Percentiles rank a stretch among this genome's conserved stretches.
Evolutionary conservation across 1,139 yeast species (phyloP).

Genomic region (Suhomyces coccinellae): DNA sequence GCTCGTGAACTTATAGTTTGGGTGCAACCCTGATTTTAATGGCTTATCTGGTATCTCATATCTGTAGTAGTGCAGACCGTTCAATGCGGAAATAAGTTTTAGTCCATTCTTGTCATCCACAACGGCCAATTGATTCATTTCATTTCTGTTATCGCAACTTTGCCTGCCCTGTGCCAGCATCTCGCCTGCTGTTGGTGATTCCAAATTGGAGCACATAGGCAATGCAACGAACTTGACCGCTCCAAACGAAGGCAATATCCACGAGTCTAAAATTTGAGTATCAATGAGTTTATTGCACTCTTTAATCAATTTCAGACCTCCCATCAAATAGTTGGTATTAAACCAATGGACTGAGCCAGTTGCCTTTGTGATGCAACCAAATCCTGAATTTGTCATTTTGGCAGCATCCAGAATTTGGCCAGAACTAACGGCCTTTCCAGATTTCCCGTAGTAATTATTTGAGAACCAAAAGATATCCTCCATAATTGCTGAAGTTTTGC

Average conservation of each 20-base stretch:
- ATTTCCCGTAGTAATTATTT: slow-evolving; percentile 18
- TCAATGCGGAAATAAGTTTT: slow-evolving; percentile 42
- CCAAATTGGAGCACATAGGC: slow-evolving; percentile 19
- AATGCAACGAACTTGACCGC: slow-evolving; percentile 35
- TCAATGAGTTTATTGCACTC: not conserved
- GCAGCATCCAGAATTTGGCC: not conserved
- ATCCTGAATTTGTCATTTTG: slow-evolving; percentile 36
- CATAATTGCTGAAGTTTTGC: slow-evolving; percentile 61
- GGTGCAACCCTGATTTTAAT: slow-evolving; percentile 10
- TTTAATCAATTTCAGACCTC: slow-evolving; percentile 26
- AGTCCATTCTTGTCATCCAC: slow-evolving; percentile 39
- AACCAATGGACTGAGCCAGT: slow-evolving; percentile 71
- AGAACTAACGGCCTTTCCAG: not conserved
- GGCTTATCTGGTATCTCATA: slow-evolving; percentile 43
- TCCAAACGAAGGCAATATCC: slow-evolving; percentile 41
- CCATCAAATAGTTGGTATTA: slow-evolving; percentile 42
- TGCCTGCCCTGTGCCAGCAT: not conserved
- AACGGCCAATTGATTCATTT: slow-evolving; percentile 38
- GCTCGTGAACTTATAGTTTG: not conserved
- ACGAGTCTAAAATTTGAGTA: slow-evolving; percentile 34
- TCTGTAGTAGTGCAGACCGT: slow-evolving; percentile 46
- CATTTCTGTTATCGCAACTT: not conserved
- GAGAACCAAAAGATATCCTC: slow-evolving; percentile 56
- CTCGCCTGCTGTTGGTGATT: not conserved
- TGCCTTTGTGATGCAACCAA: slow-evolving; percentile 56